Evolutionary conservation across 345 rosid genomes (phyloP).

Genomic region (Citrus mangshanensis): DNA sequence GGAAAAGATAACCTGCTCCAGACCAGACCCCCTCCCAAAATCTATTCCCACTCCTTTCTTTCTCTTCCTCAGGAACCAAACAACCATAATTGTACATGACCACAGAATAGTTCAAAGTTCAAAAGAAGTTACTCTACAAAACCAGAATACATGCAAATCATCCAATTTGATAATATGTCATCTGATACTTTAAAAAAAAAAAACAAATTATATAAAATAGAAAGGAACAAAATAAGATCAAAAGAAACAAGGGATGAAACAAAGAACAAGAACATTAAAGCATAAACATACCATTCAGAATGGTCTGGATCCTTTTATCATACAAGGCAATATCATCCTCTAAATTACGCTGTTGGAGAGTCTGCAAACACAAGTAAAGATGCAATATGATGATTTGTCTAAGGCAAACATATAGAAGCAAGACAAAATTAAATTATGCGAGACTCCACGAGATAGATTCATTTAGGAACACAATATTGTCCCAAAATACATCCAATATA

Average conservation of each 20-base stretch:
- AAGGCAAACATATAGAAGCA: neutral
- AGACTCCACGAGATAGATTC: neutral
- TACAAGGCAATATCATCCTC: slow-evolving; percentile 69
- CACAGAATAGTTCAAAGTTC: neutral
- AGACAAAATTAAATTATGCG: neutral
- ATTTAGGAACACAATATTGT: neutral
- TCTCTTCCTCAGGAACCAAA: too few species aligned
- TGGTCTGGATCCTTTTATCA: slow-evolving; percentile 45
- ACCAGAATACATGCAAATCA: neutral
- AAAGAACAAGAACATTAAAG: neutral
- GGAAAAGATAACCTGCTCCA: neutral
- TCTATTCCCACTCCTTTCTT: neutral
- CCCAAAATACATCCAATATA: neutral
- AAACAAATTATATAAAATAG: neutral
- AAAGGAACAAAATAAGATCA: neutral
- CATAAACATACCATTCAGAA: slow-evolving; percentile 40
- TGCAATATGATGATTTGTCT: neutral
- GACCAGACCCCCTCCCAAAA: neutral
- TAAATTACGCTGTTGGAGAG: slow-evolving; percentile 51
- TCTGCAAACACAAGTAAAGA: slow-evolving; percentile 37
- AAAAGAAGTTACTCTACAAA: neutral
- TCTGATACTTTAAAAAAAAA: neutral
- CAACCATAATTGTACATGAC: neutral
- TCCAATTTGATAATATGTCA: neutral
- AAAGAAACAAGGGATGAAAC: neutral